Conservation (phyloP, 768 basidiomycete species). For the Sutorius australiensis region DNA sequence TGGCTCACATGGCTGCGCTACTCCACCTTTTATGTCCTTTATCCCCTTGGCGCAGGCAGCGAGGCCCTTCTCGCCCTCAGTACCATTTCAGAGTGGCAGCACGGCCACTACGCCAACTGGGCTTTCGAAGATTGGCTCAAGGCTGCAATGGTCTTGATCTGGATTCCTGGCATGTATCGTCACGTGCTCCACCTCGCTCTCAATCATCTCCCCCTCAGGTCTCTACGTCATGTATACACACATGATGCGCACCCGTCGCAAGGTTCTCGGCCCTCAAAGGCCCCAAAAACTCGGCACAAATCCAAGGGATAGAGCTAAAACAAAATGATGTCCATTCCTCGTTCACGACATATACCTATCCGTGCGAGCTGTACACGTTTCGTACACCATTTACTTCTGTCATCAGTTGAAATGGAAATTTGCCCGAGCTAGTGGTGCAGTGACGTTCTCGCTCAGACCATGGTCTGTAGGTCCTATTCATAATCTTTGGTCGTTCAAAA, state of each 20-base stretch:
- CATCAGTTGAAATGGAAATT: slow-evolving; percentile 5
- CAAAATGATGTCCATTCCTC: slow-evolving; percentile 6
- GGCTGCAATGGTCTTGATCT: slow-evolving; percentile 62
- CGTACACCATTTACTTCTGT: slow-evolving; percentile 17
- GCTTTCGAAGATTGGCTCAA: slow-evolving; percentile 53
- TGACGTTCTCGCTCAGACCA: slow-evolving; percentile 1
- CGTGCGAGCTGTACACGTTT: not conserved
- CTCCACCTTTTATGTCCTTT: slow-evolving; percentile 90
- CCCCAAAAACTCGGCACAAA: slow-evolving; percentile 33
- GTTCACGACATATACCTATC: not conserved
- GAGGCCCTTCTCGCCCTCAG: slow-evolving; percentile 83
- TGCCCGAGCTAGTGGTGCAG: not conserved
- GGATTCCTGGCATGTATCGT: slow-evolving; percentile 78
- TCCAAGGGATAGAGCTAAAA: slow-evolving; percentile 30
- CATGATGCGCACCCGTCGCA: slow-evolving; percentile 56
- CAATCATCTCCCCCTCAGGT: slow-evolving; percentile 25
- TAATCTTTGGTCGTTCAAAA: slow-evolving; percentile 11
- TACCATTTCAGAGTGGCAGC: slow-evolving; percentile 58
- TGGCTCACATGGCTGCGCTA: slow-evolving; percentile 80
- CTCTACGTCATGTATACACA: slow-evolving; percentile 55
- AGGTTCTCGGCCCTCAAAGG: slow-evolving; percentile 42
- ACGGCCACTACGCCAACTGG: slow-evolving; percentile 45
- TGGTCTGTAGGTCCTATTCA: slow-evolving; percentile 7
- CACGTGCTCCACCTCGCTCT: not conserved
- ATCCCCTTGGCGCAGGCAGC: slow-evolving; percentile 87